These are phyloP conservation scores for Monosporascus sp. DNA, from an alignment of 2,329 filamentous ascomycete species.

Conservation along the genomic window DNA sequence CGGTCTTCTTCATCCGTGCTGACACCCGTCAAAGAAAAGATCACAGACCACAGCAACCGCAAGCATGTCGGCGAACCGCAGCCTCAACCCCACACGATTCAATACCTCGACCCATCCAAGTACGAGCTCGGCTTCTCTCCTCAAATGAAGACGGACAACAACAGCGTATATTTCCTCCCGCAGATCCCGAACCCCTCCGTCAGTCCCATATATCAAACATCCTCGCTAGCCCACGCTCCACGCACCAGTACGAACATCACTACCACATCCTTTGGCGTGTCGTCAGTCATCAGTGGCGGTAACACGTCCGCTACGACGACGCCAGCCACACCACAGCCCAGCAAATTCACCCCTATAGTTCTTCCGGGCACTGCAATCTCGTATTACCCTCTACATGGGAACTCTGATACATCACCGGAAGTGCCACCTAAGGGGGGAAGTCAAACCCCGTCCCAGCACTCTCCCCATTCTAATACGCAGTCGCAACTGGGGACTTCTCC, in stretches of 20 bases:
- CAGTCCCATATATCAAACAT: too few species aligned
- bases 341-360: background rate
- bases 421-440: background rate
- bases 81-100: constrained; percentile 6
- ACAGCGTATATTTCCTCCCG: too few species aligned
- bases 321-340: too few species aligned
- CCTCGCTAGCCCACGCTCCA: too few species aligned
- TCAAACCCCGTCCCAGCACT: background rate
- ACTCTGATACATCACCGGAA: background rate
- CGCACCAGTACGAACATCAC: too few species aligned
- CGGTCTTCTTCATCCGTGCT: background rate
- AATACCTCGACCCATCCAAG: constrained; percentile 12
- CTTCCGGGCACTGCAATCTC: background rate
- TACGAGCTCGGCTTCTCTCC: constrained; percentile 7
- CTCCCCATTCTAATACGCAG: background rate
- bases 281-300: too few species aligned
- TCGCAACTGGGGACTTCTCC: background rate
- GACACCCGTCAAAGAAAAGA: constrained; percentile 11
- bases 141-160: background rate
- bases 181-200: too few species aligned
- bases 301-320: too few species aligned
- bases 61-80: constrained; percentile 10
- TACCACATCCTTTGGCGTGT: too few species aligned
- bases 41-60: constrained; percentile 8
- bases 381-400: background rate